These are phyloP conservation scores for Alternaria arborescens DNA, from an alignment of 2,329 filamentous ascomycete species.

Conservation along the genomic window DNA sequence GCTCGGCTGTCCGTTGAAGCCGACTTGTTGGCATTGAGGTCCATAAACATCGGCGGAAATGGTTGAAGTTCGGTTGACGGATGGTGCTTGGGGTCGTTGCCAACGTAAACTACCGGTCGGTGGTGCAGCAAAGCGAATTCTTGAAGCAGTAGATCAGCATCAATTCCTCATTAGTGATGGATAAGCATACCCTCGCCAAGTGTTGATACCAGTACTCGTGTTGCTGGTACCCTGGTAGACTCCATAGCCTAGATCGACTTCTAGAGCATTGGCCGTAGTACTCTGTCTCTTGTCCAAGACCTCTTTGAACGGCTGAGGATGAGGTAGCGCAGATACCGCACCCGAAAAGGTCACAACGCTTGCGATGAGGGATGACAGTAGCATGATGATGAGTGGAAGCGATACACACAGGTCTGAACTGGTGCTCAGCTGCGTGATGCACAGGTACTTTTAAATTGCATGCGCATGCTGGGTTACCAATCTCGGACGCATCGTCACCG, in stretches of 20 bases:
- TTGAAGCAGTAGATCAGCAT: neutral
- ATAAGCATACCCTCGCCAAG: constrained; percentile 32
- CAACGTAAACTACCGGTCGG: constrained; percentile 29
- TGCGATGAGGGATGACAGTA: neutral
- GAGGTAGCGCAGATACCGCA: neutral
- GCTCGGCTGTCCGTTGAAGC: neutral
- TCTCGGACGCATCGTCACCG: neutral
- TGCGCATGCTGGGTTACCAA: neutral
- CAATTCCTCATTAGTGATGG: fast-evolving
- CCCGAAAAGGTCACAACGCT: neutral
- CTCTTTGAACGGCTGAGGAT: constrained; percentile 2
- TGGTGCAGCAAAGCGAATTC: constrained; percentile 33
- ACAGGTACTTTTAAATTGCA: neutral
- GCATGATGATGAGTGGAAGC: neutral
- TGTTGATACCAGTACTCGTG: constrained; percentile 24
- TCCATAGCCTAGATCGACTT: constrained; percentile 36
- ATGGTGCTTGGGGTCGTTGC: constrained; percentile 26
- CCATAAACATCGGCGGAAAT: constrained; percentile 12
- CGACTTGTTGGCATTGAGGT: constrained; percentile 15
- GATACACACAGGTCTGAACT: neutral
- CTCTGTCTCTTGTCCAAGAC: neutral
- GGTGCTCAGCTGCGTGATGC: neutral
- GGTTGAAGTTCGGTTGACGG: constrained; percentile 14
- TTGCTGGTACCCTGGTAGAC: constrained; percentile 32
- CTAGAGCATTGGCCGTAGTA: neutral